Evolutionary conservation across 2,329 filamentous ascomycete species (phyloP).

Genomic region (Arthrobotrys iridis): DNA sequence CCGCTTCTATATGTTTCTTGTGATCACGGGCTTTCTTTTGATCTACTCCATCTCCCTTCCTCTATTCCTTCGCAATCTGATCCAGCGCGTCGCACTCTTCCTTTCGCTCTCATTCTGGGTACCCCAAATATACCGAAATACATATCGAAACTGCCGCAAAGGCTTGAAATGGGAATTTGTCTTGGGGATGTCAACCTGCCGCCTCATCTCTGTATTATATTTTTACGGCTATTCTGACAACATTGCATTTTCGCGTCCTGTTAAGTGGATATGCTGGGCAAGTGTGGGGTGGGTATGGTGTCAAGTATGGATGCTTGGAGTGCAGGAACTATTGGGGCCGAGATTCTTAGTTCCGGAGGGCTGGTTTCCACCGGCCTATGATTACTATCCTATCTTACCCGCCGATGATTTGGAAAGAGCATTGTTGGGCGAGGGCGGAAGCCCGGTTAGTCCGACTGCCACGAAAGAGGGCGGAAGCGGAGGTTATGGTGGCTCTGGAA

Average conservation of each 20-base stretch:
- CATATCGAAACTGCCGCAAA: slow-evolving; percentile 57
- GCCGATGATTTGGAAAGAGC: slow-evolving; percentile 80
- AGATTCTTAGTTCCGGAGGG: slow-evolving; percentile 81
- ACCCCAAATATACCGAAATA: slow-evolving; percentile 89
- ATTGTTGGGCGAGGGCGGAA: slow-evolving; percentile 38
- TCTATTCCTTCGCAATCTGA: slow-evolving; percentile 65
- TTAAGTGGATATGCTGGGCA: slow-evolving; percentile 72
- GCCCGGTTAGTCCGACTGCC: slow-evolving; percentile 62
- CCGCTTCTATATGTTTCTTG: slow-evolving; percentile 68
- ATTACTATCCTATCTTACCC: slow-evolving; percentile 90
- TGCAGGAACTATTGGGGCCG: slow-evolving; percentile 85
- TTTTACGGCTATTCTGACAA: slow-evolving; percentile 83
- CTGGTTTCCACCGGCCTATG: slow-evolving; percentile 71
- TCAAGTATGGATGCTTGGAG: slow-evolving; percentile 80
- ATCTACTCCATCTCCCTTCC: slow-evolving; percentile 72
- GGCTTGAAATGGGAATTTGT: slow-evolving; percentile 93
- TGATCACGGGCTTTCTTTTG: slow-evolving; percentile 69
- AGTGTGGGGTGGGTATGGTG: slow-evolving; percentile 84
- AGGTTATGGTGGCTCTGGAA: slow-evolving; percentile 55
- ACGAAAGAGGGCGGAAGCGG: slow-evolving; percentile 57
- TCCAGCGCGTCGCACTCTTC: slow-evolving; percentile 73
- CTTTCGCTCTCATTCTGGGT: slow-evolving; percentile 89
- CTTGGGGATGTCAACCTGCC: slow-evolving; percentile 79
- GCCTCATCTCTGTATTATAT: slow-evolving; percentile 82
- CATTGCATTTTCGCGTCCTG: slow-evolving; percentile 78